These are phyloP conservation scores for Pistacia integerrima DNA, from an alignment of 345 rosid genomes.

Conservation along the genomic window DNA sequence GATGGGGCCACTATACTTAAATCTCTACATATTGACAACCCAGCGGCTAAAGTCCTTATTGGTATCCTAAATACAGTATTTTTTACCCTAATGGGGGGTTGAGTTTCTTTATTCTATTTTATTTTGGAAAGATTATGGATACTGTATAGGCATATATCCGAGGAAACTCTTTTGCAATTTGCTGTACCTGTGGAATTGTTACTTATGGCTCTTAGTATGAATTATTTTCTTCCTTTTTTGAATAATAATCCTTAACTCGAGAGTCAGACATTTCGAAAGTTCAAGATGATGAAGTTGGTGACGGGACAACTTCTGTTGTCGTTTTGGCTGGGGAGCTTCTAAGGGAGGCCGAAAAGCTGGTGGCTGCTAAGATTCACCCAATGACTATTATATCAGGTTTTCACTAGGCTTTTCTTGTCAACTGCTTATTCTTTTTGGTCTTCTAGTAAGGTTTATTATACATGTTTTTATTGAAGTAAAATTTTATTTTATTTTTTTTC, in stretches of 20 bases:
- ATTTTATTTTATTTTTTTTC: no score
- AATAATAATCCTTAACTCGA: conserved; percentile 20
- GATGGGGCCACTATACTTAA: conserved; percentile 98
- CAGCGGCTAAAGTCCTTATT: conserved; percentile 94
- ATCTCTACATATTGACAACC: conserved; percentile 92
- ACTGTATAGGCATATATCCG: not conserved
- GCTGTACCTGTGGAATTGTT: not conserved
- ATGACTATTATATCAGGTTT: conserved; percentile 94
- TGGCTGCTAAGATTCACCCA: conserved; percentile 91
- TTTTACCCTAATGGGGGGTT: not conserved
- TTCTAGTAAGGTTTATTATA: not conserved
- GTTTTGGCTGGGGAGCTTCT: conserved; percentile 96
- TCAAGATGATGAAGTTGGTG: conserved; percentile 99
- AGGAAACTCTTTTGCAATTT: not conserved
- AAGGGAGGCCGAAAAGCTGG: conserved; percentile 94
- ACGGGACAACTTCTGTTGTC: conserved; percentile 98
- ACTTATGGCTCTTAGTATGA: not conserved
- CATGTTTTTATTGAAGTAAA: not conserved
- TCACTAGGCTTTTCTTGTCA: not conserved
- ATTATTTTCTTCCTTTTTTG: not conserved
- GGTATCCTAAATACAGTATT: conserved; percentile 53
- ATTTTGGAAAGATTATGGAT: not conserved
- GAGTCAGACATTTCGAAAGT: conserved; percentile 89
- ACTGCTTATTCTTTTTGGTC: not conserved
- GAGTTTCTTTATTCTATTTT: not conserved